Base-by-base conservation (phyloP, 2,329 filamentous ascomycete genomes). In the Trichoderma afroharzianum region DNA sequence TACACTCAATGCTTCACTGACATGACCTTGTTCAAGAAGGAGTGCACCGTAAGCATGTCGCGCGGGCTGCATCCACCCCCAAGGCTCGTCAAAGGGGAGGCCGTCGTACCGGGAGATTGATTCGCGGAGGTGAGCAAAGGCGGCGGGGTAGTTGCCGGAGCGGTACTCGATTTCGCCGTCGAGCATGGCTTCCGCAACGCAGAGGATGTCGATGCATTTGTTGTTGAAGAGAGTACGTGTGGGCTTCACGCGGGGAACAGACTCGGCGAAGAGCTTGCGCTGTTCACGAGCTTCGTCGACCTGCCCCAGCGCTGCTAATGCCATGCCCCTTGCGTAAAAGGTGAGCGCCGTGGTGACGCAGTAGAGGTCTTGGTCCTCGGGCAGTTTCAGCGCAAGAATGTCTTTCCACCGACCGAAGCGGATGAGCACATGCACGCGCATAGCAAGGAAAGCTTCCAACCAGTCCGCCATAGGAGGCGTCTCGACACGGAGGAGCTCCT, bases 21-120 rank as follows among this genome's bases (percentile, higher is more conserved):
- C 81, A n/a, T 81, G 82, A 0, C 86, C 88, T 76, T 92, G 91
- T 76, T 94, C 92, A 14, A 93, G 83, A 33, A 93, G 78, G 4
- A 94, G 82, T 0, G 91, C 92, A 1, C 89, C 91, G 64, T 91
- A 91, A 0, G 91, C 91, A 78, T 94, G 92, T 3, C 91, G 84
- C 0, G 88, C 87, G 0, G 92, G 92, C 77, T 92, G 90, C 91
- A 94, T 93, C 91, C 92, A 94, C 0, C 90, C 90, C 91, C 91
- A 93, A 0, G 92, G 92, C 77, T 94, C 92, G 63, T 91, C 90
- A 73, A 92, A 94, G 0, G 88, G 88, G 32, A 94, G 83, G 0
- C 78, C 80, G 75, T 92, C 91, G 73, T 93, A 90, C 3, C 87
- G 83, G 1, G 81, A 77, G 26, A 92, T 88, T 0, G 91, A 86